Evolutionary conservation across 257 asterid species (phyloP).

Genomic region (Mitragyna speciosa): DNA sequence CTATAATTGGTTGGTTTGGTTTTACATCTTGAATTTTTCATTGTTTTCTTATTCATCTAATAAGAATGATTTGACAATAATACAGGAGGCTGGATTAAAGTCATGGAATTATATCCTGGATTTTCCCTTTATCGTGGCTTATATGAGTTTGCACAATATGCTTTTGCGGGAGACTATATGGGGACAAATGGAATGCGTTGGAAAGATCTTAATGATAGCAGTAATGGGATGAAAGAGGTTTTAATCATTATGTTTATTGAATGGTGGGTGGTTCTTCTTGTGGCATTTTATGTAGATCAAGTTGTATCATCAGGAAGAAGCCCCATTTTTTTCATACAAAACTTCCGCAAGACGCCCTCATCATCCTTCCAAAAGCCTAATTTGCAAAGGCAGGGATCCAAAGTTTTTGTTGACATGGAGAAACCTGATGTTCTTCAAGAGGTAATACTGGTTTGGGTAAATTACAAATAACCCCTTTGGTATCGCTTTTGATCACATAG

Average conservation of each 20-base stretch:
- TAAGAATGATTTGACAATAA: constrained; percentile 22
- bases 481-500: no score
- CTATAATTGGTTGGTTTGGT: background rate
- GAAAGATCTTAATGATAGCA: constrained; percentile 62
- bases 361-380: constrained; percentile 65
- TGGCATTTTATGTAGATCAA: constrained; percentile 75
- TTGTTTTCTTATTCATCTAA: constrained; percentile 1
- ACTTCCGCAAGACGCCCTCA: constrained; percentile 44
- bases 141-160: constrained; percentile 73
- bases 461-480: no score
- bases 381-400: constrained; percentile 68
- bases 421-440: constrained; percentile 78
- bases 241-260: constrained; percentile 69
- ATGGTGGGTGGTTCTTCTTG: constrained; percentile 72
- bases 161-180: constrained; percentile 65
- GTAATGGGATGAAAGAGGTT: constrained; percentile 73
- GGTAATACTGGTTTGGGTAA: constrained; percentile 49
- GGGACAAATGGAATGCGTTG: constrained; percentile 95
- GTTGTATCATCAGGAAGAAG: constrained; percentile 67
- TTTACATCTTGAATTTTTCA: constrained; percentile 2
- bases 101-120: constrained; percentile 92
- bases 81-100: constrained; percentile 78
- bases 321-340: constrained; percentile 55
- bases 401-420: constrained; percentile 69
- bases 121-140: constrained; percentile 87